Conservation (phyloP, 2,329 filamentous ascomycete species). For the Chrysoporthe puriensis region DNA sequence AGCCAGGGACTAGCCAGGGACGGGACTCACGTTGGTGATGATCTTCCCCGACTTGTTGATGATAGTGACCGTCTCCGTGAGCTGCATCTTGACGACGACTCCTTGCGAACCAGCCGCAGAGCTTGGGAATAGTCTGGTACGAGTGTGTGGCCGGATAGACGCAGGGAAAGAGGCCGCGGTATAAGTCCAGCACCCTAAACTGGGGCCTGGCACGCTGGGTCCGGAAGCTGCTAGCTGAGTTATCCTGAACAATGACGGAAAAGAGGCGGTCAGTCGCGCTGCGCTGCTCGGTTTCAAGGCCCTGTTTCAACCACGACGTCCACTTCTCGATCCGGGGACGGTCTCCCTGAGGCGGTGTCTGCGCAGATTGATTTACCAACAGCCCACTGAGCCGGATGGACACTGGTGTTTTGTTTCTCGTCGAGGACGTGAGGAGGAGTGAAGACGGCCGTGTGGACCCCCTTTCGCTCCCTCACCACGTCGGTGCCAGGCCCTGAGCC, state of each 20-base stretch:
- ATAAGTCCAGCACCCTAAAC: conserved; percentile 5
- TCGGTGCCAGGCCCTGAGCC: no score
- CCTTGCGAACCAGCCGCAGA: conserved; percentile 20
- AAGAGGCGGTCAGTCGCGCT: conserved; percentile 20
- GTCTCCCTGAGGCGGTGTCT: no score
- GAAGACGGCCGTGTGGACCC: not conserved
- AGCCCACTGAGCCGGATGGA: not conserved
- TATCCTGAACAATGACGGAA: conserved; percentile 7
- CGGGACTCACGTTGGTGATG: conserved; percentile 74
- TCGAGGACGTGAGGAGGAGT: not conserved
- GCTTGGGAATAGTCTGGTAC: not conserved
- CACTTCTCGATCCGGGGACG: no score
- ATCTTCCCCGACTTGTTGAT: conserved; percentile 91
- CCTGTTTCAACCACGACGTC: not conserved
- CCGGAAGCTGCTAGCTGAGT: not conserved
- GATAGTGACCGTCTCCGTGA: conserved; percentile 79
- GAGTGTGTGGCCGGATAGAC: not conserved
- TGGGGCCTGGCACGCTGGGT: not conserved
- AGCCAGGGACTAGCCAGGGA: not conserved
- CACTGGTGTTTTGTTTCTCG: no score
- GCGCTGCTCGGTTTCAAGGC: not conserved
- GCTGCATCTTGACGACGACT: conserved; percentile 41
- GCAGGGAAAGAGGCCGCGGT: not conserved
- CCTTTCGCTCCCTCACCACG: not conserved
- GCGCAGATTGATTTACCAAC: not conserved